Conservation (phyloP, 768 basidiomycete species). For the Tulasnella sp. region DNA sequence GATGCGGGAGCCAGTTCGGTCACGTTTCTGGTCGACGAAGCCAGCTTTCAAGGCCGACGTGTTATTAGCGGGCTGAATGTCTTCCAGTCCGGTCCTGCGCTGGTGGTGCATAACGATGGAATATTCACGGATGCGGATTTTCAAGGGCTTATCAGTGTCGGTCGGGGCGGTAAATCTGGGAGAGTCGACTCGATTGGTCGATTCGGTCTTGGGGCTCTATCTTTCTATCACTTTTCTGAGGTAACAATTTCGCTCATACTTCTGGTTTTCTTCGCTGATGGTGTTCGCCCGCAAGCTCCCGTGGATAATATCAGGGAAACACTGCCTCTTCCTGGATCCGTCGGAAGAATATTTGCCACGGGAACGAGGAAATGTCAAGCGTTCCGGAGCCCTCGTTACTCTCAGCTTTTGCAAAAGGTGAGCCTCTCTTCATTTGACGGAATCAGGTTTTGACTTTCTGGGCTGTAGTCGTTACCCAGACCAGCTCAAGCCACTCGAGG, state of each 20-base stretch:
- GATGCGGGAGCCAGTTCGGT: not conserved
- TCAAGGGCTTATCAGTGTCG: not conserved
- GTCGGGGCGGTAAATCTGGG: not conserved
- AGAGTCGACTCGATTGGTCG: slow-evolving; percentile 1
- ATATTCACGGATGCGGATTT: not conserved
- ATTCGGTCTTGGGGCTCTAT: slow-evolving; percentile 11
- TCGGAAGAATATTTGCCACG: slow-evolving; percentile 37
- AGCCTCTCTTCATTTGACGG: not conserved
- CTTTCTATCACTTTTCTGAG: slow-evolving; percentile 11
- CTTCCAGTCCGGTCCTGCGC: not conserved
- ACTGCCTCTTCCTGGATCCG: slow-evolving; percentile 41
- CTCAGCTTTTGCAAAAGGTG: not conserved
- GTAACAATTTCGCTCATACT: not conserved
- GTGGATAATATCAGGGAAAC: slow-evolving; percentile 32
- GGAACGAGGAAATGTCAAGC: not conserved
- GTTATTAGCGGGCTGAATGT: slow-evolving; percentile 28
- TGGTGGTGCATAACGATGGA: not conserved
- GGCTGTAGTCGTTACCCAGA: slow-evolving; percentile 36
- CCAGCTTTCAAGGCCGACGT: slow-evolving; percentile 29
- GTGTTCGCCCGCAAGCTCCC: slow-evolving; percentile 24
- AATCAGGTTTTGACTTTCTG: not conserved
- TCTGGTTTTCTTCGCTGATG: not conserved
- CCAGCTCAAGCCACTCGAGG: slow-evolving; percentile 37
- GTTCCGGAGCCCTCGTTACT: not conserved
- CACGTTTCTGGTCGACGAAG: not conserved